Percentiles rank a stretch among this genome's conserved stretches.
phyloP scores from a whole-genome alignment of 805 yeast genomes.

The Maudiozyma serrabonitensis region DNA sequence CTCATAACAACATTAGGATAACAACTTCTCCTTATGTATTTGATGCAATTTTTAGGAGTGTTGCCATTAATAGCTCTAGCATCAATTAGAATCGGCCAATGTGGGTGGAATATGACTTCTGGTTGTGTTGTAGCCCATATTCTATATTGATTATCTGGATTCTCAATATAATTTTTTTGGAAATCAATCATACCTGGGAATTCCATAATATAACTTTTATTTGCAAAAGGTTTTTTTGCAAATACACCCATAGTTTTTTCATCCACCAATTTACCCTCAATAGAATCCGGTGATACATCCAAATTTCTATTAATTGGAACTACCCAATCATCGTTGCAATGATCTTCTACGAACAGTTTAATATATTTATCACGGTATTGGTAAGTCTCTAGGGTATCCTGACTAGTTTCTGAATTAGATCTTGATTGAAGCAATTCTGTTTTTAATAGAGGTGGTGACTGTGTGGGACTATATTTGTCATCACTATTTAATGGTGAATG shows the following conservation, averaged over 20 bases:
- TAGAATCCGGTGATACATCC: not conserved
- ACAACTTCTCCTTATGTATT: slow-evolving; percentile 71
- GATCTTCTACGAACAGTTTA: slow-evolving; percentile 41
- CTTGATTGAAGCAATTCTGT: not conserved
- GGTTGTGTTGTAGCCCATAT: slow-evolving; percentile 62
- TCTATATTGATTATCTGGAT: slow-evolving; percentile 68
- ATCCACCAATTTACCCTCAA: not conserved
- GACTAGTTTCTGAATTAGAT: not conserved
- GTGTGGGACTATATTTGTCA: not conserved
- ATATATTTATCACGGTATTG: slow-evolving; percentile 32
- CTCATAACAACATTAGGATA: slow-evolving; percentile 62
- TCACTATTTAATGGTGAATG: not conserved
- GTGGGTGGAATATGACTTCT: slow-evolving; percentile 45
- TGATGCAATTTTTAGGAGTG: slow-evolving; percentile 61
- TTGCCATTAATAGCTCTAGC: slow-evolving; percentile 43
- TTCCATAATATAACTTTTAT: slow-evolving; percentile 47
- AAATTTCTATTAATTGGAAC: slow-evolving; percentile 9
- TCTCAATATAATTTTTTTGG: slow-evolving; percentile 51
- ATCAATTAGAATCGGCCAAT: slow-evolving; percentile 62
- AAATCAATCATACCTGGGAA: slow-evolving; percentile 65
- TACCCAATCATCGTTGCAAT: slow-evolving; percentile 35
- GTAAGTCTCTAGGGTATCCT: not conserved
- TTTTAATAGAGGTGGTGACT: not conserved
- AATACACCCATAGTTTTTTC: slow-evolving; percentile 39
- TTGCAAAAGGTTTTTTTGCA: slow-evolving; percentile 31